phyloP scores from a whole-genome alignment of 306 rosid genomes.

The Hippophae rhamnoides region DNA sequence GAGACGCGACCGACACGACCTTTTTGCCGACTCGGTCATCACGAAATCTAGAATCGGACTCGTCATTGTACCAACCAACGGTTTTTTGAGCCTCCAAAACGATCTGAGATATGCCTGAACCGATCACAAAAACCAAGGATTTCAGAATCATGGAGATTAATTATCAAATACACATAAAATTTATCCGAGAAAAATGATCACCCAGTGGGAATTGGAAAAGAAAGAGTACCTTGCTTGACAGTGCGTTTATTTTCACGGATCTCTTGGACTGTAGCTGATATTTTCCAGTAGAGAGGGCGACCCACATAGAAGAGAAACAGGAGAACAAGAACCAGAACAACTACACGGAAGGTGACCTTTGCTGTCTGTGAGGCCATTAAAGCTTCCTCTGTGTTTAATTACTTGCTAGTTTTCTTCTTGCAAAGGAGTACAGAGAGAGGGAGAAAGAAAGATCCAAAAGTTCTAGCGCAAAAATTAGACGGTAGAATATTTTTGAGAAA shows the following conservation, averaged over 20 bases:
- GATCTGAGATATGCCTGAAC: conserved; percentile 69
- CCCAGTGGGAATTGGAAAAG: no score
- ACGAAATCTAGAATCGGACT: conserved; percentile 34
- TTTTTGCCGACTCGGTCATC: conserved; percentile 19
- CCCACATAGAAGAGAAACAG: conserved; percentile 57
- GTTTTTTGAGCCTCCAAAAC: conserved; percentile 78
- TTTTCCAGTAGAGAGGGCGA: conserved; percentile 84
- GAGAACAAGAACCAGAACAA: conserved; percentile 21
- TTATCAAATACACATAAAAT: background rate
- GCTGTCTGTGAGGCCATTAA: conserved; percentile 52
- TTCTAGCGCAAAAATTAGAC: no score
- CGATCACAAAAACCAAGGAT: conserved; percentile 2
- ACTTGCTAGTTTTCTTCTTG: background rate
- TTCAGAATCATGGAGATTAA: background rate
- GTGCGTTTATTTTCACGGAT: conserved; percentile 74
- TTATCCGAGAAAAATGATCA: background rate
- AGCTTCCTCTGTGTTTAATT: background rate
- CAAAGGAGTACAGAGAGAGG: background rate
- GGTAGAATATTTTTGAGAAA: no score
- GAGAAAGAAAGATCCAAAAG: background rate
- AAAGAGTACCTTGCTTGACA: conserved; percentile 50
- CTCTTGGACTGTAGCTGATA: conserved; percentile 74
- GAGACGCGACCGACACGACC: conserved; percentile 20
- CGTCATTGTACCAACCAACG: conserved; percentile 66
- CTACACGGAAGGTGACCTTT: conserved; percentile 42